phyloP scores from a whole-genome alignment of 305 asterid species.

The Solanum aculeatissimum region DNA sequence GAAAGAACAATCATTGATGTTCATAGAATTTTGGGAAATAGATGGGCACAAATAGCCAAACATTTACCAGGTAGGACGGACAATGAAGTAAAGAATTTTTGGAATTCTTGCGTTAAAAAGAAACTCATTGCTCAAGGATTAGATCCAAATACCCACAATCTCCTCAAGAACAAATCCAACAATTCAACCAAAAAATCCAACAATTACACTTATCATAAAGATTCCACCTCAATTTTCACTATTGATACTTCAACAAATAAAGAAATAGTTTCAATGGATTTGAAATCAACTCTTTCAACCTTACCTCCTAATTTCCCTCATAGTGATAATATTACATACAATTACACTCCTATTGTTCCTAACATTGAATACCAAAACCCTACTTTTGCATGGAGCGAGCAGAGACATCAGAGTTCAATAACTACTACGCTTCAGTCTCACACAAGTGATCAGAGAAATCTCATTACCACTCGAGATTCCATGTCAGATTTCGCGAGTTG shows the following conservation, averaged over 20 bases:
- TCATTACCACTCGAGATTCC: neutral
- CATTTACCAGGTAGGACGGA: conserved; percentile 91
- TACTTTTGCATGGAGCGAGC: neutral
- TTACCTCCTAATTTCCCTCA: neutral
- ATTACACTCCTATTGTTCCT: neutral
- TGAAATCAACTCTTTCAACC: neutral
- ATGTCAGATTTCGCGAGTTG: conserved; percentile 10
- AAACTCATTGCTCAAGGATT: conserved; percentile 85
- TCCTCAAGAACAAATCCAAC: conserved; percentile 18
- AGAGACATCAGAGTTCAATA: neutral
- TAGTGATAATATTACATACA: neutral
- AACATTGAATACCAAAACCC: conserved; percentile 19
- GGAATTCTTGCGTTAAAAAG: conserved; percentile 87
- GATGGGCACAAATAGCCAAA: conserved; percentile 96
- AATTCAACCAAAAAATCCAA: neutral
- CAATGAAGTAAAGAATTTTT: conserved; percentile 85
- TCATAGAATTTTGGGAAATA: conserved; percentile 76
- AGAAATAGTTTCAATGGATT: conserved; percentile 1
- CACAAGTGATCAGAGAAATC: neutral
- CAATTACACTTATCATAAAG: neutral
- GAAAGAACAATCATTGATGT: conserved; percentile 76
- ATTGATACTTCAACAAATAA: conserved; percentile 20
- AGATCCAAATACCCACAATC: conserved; percentile 91
- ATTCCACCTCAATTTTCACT: conserved; percentile 30
- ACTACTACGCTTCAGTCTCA: neutral